These are phyloP conservation scores for Wickerhamomyces queroliae DNA, from an alignment of 805 yeast species.

Conservation along the genomic window DNA sequence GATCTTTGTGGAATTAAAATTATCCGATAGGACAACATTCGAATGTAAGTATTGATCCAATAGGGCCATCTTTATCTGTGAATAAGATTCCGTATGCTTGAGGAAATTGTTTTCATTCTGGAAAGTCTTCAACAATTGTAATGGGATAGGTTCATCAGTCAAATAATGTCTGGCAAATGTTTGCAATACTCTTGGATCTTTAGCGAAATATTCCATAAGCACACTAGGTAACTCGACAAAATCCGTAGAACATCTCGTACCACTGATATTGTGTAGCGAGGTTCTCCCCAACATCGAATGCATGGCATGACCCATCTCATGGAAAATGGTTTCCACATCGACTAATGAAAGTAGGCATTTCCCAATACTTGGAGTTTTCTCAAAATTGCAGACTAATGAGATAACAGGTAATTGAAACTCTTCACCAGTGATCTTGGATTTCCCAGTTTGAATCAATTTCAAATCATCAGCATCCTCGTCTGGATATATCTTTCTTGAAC, in stretches of 20 bases:
- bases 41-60: conserved; percentile 77
- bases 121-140: conserved; percentile 41
- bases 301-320: conserved; percentile 99
- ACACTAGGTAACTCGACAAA: conserved; percentile 96
- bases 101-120: conserved; percentile 47
- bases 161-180: conserved; percentile 62
- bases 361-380: conserved; percentile 30
- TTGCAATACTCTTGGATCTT: conserved; percentile 68
- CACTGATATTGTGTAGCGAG: conserved; percentile 82
- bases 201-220: conserved; percentile 91
- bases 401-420: conserved; percentile 83
- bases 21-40: conserved; percentile 26
- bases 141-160: conserved; percentile 58
- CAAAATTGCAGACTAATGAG: conserved; percentile 82
- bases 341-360: conserved; percentile 59
- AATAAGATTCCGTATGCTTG: conserved; percentile 68
- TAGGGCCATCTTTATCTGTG: conserved; percentile 86
- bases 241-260: conserved; percentile 93
- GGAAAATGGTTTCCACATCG: conserved; percentile 92
- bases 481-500: conserved; percentile 74
- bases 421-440: conserved; percentile 31
- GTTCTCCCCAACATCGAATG: conserved; percentile 97
- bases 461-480: conserved; percentile 39
- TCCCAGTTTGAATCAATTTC: conserved; percentile 28
- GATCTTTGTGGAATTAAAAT: conserved; percentile 51